Percentiles rank a stretch among this genome's conserved stretches.
Conservation (phyloP, 2,329 filamentous ascomycete genomes). For the Aspergillus felis region DNA sequence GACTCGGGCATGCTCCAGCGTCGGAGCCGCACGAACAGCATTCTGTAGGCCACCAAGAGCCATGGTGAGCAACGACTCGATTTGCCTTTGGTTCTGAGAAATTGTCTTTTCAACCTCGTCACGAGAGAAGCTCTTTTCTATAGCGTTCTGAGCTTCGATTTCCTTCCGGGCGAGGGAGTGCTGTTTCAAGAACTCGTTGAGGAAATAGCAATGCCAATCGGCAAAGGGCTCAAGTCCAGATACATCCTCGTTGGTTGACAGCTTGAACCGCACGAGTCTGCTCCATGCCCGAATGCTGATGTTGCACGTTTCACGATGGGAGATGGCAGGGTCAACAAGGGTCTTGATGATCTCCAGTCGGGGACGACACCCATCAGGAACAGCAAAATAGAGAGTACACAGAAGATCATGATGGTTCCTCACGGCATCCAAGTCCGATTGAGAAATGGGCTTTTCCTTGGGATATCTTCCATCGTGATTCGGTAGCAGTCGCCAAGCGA, state of each 20-base stretch:
- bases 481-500: conserved; percentile 56
- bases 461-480: conserved; percentile 59
- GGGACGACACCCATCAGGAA: conserved; percentile 52
- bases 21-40: conserved; percentile 43
- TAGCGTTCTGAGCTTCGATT: conserved; percentile 50
- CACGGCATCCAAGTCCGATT: conserved; percentile 54
- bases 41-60: conserved; percentile 49
- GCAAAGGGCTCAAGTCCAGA: conserved; percentile 47
- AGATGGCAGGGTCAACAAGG: conserved; percentile 54
- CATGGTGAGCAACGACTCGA: conserved; percentile 52
- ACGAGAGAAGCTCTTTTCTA: conserved; percentile 39
- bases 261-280: conserved; percentile 54
- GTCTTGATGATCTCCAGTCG: conserved; percentile 49
- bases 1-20: conserved; percentile 37
- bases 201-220: conserved; percentile 54
- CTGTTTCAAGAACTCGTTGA: conserved; percentile 50
- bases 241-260: conserved; percentile 49
- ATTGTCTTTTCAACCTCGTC: conserved; percentile 51
- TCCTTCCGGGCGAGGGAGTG: conserved; percentile 55
- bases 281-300: conserved; percentile 57
- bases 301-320: conserved; percentile 57
- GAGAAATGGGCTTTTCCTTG: conserved; percentile 52
- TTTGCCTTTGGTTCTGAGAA: conserved; percentile 54
- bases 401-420: conserved; percentile 61
- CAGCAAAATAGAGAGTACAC: conserved; percentile 56